Evolutionary conservation across 2,329 filamentous ascomycete species (phyloP).

Genomic region (Sporothrix pallida): DNA sequence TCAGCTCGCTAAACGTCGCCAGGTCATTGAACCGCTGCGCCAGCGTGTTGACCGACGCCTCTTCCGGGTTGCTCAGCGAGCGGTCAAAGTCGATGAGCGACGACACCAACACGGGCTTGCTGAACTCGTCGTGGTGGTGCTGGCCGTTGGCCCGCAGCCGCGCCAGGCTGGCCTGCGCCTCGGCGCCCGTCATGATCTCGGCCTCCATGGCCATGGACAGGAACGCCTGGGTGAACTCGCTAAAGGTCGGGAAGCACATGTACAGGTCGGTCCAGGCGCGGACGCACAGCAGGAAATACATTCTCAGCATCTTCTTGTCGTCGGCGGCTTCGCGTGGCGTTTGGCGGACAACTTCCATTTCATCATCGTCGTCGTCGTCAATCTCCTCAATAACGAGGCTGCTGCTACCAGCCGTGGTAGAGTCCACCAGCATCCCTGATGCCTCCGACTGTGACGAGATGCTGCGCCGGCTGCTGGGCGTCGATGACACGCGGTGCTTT

Average conservation of each 20-base stretch:
- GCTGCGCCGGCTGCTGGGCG: conserved; percentile 10
- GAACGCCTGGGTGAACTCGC: conserved; percentile 40
- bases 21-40: conserved; percentile 27
- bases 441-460: not conserved
- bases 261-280: conserved; percentile 41
- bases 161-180: conserved; percentile 33
- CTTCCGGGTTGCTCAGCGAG: conserved; percentile 31
- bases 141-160: not conserved
- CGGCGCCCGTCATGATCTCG: conserved; percentile 33
- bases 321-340: not conserved
- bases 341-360: not conserved
- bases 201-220: conserved; percentile 40
- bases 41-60: conserved; percentile 28
- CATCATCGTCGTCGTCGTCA: not conserved
- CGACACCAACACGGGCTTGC: not conserved
- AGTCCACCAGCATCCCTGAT: not conserved
- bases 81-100: conserved; percentile 33
- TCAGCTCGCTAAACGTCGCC: conserved; percentile 18
- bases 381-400: not conserved
- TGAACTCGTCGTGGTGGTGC: not conserved
- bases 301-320: conserved; percentile 34
- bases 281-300: conserved; percentile 43
- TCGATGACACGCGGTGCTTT: conserved; percentile 14
- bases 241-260: conserved; percentile 39
- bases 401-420: not conserved